Percentiles rank a stretch among this genome's conserved stretches.
Conservation (phyloP, 148 eudicot species). For the Rheum nobile region DNA sequence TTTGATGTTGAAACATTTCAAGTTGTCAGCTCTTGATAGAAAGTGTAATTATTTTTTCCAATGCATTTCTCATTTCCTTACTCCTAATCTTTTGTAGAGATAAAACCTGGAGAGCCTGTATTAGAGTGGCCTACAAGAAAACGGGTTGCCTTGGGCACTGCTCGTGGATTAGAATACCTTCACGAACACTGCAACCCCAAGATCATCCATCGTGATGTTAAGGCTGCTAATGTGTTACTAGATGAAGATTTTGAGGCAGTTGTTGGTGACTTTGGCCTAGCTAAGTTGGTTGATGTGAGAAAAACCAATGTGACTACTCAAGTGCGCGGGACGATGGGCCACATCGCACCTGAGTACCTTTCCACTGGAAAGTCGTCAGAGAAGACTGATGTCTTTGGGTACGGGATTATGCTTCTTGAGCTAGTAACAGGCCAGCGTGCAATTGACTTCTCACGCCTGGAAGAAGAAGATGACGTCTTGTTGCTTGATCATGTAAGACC, state of each 20-base stretch:
- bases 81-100: slow-evolving; percentile 19
- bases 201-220: slow-evolving; percentile 48
- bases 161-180: slow-evolving; percentile 56
- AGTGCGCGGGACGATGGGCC: slow-evolving; percentile 55
- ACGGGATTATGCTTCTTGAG: slow-evolving; percentile 47
- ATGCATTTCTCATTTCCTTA: neutral
- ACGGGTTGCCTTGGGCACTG: slow-evolving; percentile 47
- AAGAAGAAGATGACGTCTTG: slow-evolving; percentile 45
- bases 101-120: slow-evolving; percentile 34
- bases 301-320: slow-evolving; percentile 49
- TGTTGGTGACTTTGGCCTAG: slow-evolving; percentile 53
- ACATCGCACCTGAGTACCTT: slow-evolving; percentile 53
- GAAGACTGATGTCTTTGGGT: slow-evolving; percentile 49
- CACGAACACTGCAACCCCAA: slow-evolving; percentile 58
- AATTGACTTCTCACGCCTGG: slow-evolving; percentile 44
- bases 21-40: neutral
- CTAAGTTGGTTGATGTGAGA: slow-evolving; percentile 53
- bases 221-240: slow-evolving; percentile 48
- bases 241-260: slow-evolving; percentile 45
- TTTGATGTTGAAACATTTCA: neutral
- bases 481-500: slow-evolving; percentile 46
- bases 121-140: slow-evolving; percentile 51
- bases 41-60: neutral
- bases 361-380: slow-evolving; percentile 48
- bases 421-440: slow-evolving; percentile 49